A percentile compares a stretch with the other conserved stretches of the same genome.
Evolutionary conservation across 768 basidiomycete genomes (phyloP).

Genomic region (Tubosaeta sp.): DNA sequence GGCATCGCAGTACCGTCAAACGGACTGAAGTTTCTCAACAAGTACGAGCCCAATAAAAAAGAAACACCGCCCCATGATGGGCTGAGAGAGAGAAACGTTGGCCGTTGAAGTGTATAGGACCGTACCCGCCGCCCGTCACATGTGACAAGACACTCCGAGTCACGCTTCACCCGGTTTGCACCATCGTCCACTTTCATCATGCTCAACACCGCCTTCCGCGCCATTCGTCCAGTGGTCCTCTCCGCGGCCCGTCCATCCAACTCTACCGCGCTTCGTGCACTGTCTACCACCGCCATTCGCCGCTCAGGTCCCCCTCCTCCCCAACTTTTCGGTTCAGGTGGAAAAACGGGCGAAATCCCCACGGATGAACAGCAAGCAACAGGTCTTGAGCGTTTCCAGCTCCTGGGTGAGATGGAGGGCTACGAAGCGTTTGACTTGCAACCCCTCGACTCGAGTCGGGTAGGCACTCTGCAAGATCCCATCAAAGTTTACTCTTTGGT

Average conservation of each 20-base stretch:
- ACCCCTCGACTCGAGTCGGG: conserved; percentile 76
- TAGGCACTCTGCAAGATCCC: conserved; percentile 86
- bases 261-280: conserved; percentile 41
- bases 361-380: conserved; percentile 90
- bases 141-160: conserved; percentile 24
- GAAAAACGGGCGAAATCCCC: conserved; percentile 69
- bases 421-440: conserved; percentile 85
- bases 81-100: background rate
- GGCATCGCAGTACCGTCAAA: background rate
- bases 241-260: conserved; percentile 20
- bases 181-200: conserved; percentile 21
- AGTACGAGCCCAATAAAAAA: background rate
- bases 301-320: conserved; percentile 61
- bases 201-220: conserved; percentile 26
- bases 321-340: conserved; percentile 66
- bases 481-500: conserved; percentile 86
- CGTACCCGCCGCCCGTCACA: conserved; percentile 8
- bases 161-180: conserved; percentile 27
- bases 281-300: conserved; percentile 54
- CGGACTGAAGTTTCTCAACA: too few relatives aligned
- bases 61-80: too few relatives aligned
- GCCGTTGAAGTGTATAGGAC: background rate
- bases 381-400: conserved; percentile 93
- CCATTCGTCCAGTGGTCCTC: conserved; percentile 23
- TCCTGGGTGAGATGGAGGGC: conserved; percentile 84